These are phyloP conservation scores for Cercospora beticola DNA, from an alignment of 2,329 filamentous ascomycete genomes.

Conservation along the genomic window DNA sequence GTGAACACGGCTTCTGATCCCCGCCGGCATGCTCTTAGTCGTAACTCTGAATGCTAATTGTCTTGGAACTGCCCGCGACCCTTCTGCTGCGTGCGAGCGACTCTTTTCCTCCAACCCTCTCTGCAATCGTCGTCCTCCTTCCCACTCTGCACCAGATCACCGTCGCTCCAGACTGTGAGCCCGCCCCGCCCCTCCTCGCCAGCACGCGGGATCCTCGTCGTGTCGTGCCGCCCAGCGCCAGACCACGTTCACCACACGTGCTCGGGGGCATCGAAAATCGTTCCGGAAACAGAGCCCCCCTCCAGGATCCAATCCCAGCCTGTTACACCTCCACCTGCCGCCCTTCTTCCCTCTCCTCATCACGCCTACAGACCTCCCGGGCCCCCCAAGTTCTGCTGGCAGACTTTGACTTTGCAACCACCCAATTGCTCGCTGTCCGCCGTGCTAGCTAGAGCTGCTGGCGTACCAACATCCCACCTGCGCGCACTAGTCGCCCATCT, in stretches of 20 bases:
- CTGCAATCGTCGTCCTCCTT: background rate
- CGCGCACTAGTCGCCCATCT: background rate
- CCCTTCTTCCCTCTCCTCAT: background rate
- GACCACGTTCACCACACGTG: constrained; percentile 1
- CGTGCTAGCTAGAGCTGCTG: background rate
- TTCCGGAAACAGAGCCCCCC: background rate
- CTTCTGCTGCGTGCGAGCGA: background rate
- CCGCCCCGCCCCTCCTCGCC: background rate
- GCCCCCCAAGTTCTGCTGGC: constrained; percentile 1
- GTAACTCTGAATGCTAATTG: constrained; percentile 10
- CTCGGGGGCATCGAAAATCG: background rate
- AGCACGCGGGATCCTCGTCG: background rate
- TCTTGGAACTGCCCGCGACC: constrained; percentile 7
- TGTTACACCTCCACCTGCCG: constrained; percentile 7
- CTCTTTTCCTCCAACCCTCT: background rate
- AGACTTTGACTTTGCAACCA: constrained; percentile 1
- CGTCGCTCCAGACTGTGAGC: background rate
- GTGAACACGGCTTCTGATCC: constrained; percentile 8
- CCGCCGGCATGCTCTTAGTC: constrained; percentile 10
- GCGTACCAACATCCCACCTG: background rate
- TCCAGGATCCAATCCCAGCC: constrained; percentile 8
- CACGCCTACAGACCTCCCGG: background rate
- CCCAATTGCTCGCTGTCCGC: background rate
- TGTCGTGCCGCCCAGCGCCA: background rate
- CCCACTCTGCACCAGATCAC: background rate